Evolutionary conservation across 768 basidiomycete genomes (phyloP).

Genomic region (Tylopilus sp.): DNA sequence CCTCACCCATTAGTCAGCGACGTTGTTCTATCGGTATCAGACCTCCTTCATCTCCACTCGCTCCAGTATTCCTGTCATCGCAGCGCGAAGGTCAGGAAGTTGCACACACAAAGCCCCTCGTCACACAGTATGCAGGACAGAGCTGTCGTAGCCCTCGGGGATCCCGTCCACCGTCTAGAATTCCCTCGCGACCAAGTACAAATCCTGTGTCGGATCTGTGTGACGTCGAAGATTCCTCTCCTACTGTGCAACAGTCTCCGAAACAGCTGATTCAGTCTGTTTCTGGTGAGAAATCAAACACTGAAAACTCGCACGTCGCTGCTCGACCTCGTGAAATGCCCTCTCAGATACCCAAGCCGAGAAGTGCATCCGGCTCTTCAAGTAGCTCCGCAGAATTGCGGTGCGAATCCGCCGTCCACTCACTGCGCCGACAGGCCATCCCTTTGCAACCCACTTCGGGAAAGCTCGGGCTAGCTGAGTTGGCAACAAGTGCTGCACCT

Average conservation of each 20-base stretch:
- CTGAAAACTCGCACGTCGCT: slow-evolving; percentile 1
- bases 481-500: no score
- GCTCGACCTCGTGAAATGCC: slow-evolving; percentile 11
- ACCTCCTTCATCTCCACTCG: slow-evolving; percentile 7
- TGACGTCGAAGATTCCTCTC: neutral
- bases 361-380: slow-evolving; percentile 26
- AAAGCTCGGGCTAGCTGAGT: neutral
- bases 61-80: neutral
- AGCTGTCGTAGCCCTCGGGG: slow-evolving; percentile 41
- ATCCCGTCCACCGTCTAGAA: slow-evolving; percentile 36
- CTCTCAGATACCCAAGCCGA: slow-evolving; percentile 31
- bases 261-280: neutral
- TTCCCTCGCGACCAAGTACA: slow-evolving; percentile 32
- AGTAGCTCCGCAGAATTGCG: slow-evolving; percentile 18
- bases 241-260: neutral
- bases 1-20: slow-evolving; percentile 10
- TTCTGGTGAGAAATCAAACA: slow-evolving; percentile 18
- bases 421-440: slow-evolving; percentile 2
- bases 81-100: slow-evolving; percentile 3
- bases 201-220: slow-evolving; percentile 8
- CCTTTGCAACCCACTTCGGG: slow-evolving; percentile 4
- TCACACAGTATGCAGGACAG: slow-evolving; percentile 15
- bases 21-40: slow-evolving; percentile 9
- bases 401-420: slow-evolving; percentile 1
- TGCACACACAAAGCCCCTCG: neutral